A percentile compares a stretch with the other conserved stretches of the same genome.
phyloP scores from a whole-genome alignment of 768 basidiomycete species.

The Rickenella mellea region DNA sequence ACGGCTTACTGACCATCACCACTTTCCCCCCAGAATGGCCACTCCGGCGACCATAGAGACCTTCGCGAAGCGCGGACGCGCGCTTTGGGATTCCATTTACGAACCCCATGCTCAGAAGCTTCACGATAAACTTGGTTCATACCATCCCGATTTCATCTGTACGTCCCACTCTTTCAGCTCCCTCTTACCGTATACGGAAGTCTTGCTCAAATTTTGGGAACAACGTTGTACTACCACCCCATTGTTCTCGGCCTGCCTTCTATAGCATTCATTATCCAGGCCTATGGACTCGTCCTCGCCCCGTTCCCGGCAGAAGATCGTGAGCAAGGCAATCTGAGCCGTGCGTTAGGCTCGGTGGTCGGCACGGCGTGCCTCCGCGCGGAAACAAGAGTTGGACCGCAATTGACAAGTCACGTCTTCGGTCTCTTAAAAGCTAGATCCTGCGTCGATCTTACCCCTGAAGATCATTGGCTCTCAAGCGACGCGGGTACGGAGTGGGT shows the following conservation, averaged over 20 bases:
- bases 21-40: constrained; percentile 36
- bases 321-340: constrained; percentile 77
- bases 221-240: constrained; percentile 3
- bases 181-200: background rate
- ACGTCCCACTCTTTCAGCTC: constrained; percentile 20
- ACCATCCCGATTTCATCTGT: constrained; percentile 94
- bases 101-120: constrained; percentile 84
- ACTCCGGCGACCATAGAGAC: constrained; percentile 57
- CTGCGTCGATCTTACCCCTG: constrained; percentile 47
- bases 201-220: background rate
- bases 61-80: constrained; percentile 56
- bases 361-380: constrained; percentile 81
- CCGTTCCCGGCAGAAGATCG: constrained; percentile 60
- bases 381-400: constrained; percentile 77
- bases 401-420: constrained; percentile 82
- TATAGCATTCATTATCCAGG: constrained; percentile 79
- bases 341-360: constrained; percentile 75
- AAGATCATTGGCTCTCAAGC: constrained; percentile 72
- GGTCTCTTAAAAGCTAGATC: constrained; percentile 80
- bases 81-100: constrained; percentile 83
- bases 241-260: constrained; percentile 2
- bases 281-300: constrained; percentile 70
- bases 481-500: constrained; percentile 90
- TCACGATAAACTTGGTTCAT: constrained; percentile 73
- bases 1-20: background rate